phyloP scores from a whole-genome alignment of 2,329 filamentous ascomycete genomes.

The Colletotrichum echinochloae region DNA sequence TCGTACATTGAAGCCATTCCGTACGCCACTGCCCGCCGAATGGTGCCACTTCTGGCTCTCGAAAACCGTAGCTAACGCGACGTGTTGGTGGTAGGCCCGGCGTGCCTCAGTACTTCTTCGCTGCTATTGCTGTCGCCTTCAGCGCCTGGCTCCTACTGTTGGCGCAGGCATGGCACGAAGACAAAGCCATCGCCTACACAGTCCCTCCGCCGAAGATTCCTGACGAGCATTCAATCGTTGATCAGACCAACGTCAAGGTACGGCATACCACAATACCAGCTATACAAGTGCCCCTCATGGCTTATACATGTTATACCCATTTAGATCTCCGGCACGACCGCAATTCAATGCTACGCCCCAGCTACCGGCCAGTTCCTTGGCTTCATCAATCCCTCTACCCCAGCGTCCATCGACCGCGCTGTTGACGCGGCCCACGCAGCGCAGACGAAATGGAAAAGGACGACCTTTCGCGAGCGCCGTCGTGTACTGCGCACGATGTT shows the following conservation, averaged over 20 bases:
- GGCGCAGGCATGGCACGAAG: conserved; percentile 48
- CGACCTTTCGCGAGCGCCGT: conserved; percentile 81
- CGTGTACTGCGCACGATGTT: conserved; percentile 85
- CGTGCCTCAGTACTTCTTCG: conserved; percentile 46
- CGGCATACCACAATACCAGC: conserved; percentile 1
- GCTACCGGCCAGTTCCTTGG: conserved; percentile 89
- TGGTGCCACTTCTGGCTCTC: conserved; percentile 19
- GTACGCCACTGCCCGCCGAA: conserved; percentile 25
- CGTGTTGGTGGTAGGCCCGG: conserved; percentile 9
- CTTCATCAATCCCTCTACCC: conserved; percentile 79
- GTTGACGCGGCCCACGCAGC: conserved; percentile 80
- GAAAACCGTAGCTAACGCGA: conserved; percentile 9
- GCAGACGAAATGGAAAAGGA: conserved; percentile 81
- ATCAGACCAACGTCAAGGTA: conserved; percentile 71
- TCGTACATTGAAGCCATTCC: conserved; percentile 29
- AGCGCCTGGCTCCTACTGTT: conserved; percentile 49
- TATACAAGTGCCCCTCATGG: neutral
- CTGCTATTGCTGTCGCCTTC: conserved; percentile 48
- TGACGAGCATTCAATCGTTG: conserved; percentile 67
- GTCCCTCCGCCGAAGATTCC: conserved; percentile 73
- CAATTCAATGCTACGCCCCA: conserved; percentile 88
- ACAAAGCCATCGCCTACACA: conserved; percentile 66
- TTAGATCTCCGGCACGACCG: conserved; percentile 70
- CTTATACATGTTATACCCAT: neutral
- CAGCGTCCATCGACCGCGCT: conserved; percentile 81